Evolutionary conservation across 2,329 filamentous ascomycete species (phyloP).

Genomic region (Penicillium sp.): DNA sequence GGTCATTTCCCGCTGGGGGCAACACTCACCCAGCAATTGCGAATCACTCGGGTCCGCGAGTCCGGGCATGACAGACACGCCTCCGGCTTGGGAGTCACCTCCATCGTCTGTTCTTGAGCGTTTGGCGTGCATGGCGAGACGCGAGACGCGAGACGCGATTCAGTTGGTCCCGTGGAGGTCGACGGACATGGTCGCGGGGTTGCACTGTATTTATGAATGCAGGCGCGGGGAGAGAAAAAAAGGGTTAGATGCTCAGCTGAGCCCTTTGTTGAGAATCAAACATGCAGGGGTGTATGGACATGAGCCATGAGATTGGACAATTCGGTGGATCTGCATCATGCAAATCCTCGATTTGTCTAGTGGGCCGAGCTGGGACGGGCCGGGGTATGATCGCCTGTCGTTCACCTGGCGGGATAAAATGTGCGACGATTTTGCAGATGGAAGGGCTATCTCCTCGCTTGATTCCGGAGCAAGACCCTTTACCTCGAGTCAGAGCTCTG

Average conservation of each 20-base stretch:
- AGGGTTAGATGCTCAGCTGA: background rate
- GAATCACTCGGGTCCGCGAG: slow-evolving; percentile 26
- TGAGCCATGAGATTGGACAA: background rate
- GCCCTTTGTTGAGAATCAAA: background rate
- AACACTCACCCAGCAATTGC: slow-evolving; percentile 26
- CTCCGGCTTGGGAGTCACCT: background rate
- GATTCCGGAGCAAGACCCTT: background rate
- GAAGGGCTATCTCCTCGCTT: background rate
- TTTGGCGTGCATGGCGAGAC: background rate
- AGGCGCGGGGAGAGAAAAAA: background rate
- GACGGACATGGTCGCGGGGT: background rate
- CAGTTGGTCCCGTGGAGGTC: background rate
- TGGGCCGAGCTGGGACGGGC: background rate
- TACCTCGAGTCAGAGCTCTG: no score
- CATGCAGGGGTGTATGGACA: background rate
- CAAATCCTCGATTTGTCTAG: slow-evolving; percentile 2
- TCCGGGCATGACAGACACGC: background rate
- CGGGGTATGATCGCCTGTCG: background rate
- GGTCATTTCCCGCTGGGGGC: background rate
- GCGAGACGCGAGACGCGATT: background rate
- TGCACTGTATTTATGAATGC: background rate
- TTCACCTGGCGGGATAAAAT: background rate
- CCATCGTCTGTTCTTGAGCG: background rate
- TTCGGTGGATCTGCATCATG: background rate
- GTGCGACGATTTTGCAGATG: background rate